phyloP scores from a whole-genome alignment of 768 basidiomycete genomes.

The Kwoniella bestiolae region DNA sequence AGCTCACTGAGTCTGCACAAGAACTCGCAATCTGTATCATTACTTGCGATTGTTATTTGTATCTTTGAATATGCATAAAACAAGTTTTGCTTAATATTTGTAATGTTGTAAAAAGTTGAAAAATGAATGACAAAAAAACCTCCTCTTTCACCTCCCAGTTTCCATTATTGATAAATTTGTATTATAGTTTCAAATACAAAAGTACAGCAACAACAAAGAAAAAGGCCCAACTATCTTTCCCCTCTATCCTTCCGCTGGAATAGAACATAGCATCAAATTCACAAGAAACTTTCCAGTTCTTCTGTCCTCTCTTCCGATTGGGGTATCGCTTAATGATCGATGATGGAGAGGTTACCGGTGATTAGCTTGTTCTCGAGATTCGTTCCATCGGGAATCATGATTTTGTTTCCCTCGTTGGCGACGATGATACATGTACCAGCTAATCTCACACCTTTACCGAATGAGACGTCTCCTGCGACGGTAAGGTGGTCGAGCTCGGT shows the following conservation, averaged over 20 bases:
- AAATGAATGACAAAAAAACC: neutral
- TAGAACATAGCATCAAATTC: neutral
- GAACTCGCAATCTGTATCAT: no score
- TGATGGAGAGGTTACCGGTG: slow-evolving; percentile 84
- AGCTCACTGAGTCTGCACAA: no score
- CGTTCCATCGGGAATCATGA: slow-evolving; percentile 81
- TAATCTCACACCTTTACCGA: slow-evolving; percentile 74
- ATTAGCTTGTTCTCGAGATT: slow-evolving; percentile 65
- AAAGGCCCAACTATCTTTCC: neutral
- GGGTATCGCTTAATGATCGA: slow-evolving; percentile 61
- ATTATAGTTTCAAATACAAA: neutral
- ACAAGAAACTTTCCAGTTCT: neutral
- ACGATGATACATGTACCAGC: slow-evolving; percentile 88
- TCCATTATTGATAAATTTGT: neutral
- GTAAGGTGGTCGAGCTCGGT: slow-evolving; percentile 93
- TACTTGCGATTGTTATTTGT: no score
- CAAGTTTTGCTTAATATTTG: neutral
- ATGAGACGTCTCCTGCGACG: slow-evolving; percentile 86
- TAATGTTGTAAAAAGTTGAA: neutral
- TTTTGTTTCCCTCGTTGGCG: slow-evolving; percentile 79
- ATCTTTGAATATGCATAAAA: slow-evolving; percentile 11
- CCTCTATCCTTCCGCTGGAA: neutral
- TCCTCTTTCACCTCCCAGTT: neutral
- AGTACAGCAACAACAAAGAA: neutral
- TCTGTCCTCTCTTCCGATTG: neutral